A percentile compares a stretch with the other conserved stretches of the same genome.
Conservation (phyloP, 2,329 filamentous ascomycete species). For the Xylariaceae sp. region DNA sequence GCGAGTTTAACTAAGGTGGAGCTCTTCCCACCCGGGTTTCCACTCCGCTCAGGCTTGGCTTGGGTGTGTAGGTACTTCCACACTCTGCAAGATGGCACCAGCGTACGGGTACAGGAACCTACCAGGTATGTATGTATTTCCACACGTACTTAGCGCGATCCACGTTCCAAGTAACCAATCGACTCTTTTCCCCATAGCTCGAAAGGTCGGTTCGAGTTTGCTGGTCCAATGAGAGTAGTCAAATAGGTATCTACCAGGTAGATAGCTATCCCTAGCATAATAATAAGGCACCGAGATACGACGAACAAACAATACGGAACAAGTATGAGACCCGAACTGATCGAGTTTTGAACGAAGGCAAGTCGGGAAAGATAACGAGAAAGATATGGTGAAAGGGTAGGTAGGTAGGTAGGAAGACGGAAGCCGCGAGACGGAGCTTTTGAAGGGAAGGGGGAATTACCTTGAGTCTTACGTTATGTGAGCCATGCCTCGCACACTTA, state of each 20-base stretch:
- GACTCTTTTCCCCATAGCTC: background rate
- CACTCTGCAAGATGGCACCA: background rate
- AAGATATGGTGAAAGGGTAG: background rate
- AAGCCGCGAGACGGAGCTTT: background rate
- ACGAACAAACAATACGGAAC: background rate
- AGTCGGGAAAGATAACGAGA: background rate
- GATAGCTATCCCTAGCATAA: too few relatives aligned
- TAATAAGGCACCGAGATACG: too few relatives aligned
- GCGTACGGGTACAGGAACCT: background rate
- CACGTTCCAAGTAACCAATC: background rate
- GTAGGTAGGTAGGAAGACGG: background rate
- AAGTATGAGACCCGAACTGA: background rate
- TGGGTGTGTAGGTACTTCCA: background rate
- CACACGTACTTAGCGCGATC: background rate
- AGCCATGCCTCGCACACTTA: too few relatives aligned
- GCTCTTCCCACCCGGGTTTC: slow-evolving; percentile 12
- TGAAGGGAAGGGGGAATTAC: background rate
- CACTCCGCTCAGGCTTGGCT: slow-evolving; percentile 8
- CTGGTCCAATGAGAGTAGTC: background rate
- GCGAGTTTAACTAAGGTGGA: background rate
- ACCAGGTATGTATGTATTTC: background rate
- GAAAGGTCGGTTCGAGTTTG: background rate
- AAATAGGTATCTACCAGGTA: background rate
- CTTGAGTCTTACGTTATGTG: too few relatives aligned
- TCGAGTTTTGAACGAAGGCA: background rate